Conservation (phyloP, 805 yeast species). For the Candida pini region DNA sequence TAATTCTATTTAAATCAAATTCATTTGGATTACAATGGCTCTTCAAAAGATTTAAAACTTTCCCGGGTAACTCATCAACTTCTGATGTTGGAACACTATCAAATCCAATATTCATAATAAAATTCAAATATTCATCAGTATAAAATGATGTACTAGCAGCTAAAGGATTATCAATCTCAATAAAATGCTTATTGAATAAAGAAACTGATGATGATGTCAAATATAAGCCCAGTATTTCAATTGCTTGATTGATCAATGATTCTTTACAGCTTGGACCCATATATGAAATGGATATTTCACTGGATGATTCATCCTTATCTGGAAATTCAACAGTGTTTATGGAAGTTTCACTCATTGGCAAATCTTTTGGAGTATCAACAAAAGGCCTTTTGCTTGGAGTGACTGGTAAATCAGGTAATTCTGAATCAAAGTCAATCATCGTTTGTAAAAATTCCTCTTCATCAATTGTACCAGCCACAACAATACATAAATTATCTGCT, state of each 20-base stretch:
- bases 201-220: slow-evolving; percentile 76
- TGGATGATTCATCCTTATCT: slow-evolving; percentile 80
- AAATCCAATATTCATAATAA: slow-evolving; percentile 52
- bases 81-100: slow-evolving; percentile 73
- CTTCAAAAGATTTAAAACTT: slow-evolving; percentile 44
- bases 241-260: slow-evolving; percentile 53
- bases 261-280: slow-evolving; percentile 67
- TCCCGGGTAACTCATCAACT: slow-evolving; percentile 47
- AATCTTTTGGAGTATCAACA: slow-evolving; percentile 57
- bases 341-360: slow-evolving; percentile 31
- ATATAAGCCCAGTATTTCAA: slow-evolving; percentile 67
- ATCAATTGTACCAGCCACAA: slow-evolving; percentile 82
- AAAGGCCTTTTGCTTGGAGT: slow-evolving; percentile 61
- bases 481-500: slow-evolving; percentile 77
- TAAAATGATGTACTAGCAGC: slow-evolving; percentile 66
- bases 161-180: slow-evolving; percentile 76
- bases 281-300: slow-evolving; percentile 73
- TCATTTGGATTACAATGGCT: slow-evolving; percentile 43
- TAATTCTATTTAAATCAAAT: slow-evolving; percentile 61
- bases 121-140: slow-evolving; percentile 67
- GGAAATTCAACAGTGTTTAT: slow-evolving; percentile 68
- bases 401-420: slow-evolving; percentile 39
- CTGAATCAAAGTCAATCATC: slow-evolving; percentile 57
- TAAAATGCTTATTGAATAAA: slow-evolving; percentile 60
- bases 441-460: slow-evolving; percentile 60